Evolutionary conservation across 805 yeast genomes (phyloP).

Genomic region (Teunomyces pallodes): DNA sequence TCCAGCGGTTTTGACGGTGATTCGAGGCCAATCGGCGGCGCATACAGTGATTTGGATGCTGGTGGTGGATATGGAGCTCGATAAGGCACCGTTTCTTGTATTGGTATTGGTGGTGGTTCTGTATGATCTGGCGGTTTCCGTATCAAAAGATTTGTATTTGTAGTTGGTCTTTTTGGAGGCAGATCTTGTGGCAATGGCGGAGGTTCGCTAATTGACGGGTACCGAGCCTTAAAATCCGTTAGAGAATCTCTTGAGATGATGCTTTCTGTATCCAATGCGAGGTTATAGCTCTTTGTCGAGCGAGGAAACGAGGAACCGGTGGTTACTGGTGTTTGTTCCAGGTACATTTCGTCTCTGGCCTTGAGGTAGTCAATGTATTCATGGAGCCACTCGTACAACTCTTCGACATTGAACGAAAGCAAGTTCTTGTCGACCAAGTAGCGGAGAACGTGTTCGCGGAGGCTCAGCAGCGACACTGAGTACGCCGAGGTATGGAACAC

Average conservation of each 20-base stretch:
- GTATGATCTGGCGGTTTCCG: not conserved
- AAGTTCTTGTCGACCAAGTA: constrained; percentile 29
- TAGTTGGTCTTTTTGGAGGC: not conserved
- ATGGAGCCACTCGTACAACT: constrained; percentile 38
- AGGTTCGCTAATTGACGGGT: constrained; percentile 6
- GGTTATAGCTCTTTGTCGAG: constrained; percentile 1
- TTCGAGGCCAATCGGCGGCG: not conserved
- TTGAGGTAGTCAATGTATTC: constrained; percentile 37
- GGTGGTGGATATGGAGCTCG: not conserved
- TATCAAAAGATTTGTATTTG: not conserved
- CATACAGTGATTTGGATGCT: not conserved
- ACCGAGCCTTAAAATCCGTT: constrained; percentile 5
- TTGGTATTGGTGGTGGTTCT: constrained; percentile 2
- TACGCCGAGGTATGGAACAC: constrained; percentile 18
- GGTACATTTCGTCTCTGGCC: constrained; percentile 18
- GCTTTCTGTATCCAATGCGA: not conserved
- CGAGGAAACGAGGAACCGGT: not conserved
- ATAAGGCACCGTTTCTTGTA: too few species aligned
- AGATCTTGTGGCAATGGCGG: constrained; percentile 2
- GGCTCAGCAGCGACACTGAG: constrained; percentile 16
- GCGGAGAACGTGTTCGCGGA: constrained; percentile 23
- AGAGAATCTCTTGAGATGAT: not conserved
- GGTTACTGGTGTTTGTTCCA: not conserved
- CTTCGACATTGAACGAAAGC: constrained; percentile 33
- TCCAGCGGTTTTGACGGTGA: not conserved